These are phyloP conservation scores for Botrytis hyacinthi DNA, from an alignment of 2,329 filamentous ascomycete species.

Conservation along the genomic window DNA sequence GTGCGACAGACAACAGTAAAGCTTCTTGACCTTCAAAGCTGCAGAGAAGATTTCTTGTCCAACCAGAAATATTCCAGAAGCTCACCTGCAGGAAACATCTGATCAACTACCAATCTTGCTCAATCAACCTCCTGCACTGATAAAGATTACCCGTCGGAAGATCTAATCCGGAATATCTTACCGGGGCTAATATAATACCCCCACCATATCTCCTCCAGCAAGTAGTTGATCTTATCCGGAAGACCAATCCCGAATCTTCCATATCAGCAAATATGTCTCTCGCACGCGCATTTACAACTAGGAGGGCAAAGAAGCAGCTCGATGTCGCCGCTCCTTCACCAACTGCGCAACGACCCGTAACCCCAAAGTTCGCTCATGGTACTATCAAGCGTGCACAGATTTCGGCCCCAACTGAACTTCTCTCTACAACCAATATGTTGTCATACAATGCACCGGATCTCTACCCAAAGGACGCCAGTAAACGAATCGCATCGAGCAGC, in stretches of 20 bases:
- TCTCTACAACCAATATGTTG: constrained; percentile 95
- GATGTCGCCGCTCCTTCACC: constrained; percentile 25
- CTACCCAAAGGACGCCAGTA: constrained; percentile 36
- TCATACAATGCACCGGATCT: constrained; percentile 93
- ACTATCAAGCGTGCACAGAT: constrained; percentile 61
- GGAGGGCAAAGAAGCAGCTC: constrained; percentile 51
- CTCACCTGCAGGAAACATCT: constrained; percentile 26
- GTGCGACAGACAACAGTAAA: background rate
- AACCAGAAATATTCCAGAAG: constrained; percentile 18
- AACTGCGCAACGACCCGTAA: constrained; percentile 33
- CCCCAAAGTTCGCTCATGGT: constrained; percentile 33
- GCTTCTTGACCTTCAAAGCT: constrained; percentile 11
- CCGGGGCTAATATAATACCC: constrained; percentile 20
- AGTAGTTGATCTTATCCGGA: constrained; percentile 20
- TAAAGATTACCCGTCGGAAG: constrained; percentile 26
- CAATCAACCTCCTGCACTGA: background rate
- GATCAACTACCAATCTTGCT: constrained; percentile 25
- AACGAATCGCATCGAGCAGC: constrained; percentile 18
- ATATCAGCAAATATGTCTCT: constrained; percentile 49
- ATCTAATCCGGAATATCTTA: constrained; percentile 25
- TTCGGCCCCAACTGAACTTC: constrained; percentile 79
- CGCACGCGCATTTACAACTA: constrained; percentile 70
- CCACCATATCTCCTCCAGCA: constrained; percentile 25
- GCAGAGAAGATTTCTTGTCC: constrained; percentile 12
- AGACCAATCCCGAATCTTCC: constrained; percentile 22